phyloP scores from a whole-genome alignment of 139 green algal genomes.

The Chlorella sp. region DNA sequence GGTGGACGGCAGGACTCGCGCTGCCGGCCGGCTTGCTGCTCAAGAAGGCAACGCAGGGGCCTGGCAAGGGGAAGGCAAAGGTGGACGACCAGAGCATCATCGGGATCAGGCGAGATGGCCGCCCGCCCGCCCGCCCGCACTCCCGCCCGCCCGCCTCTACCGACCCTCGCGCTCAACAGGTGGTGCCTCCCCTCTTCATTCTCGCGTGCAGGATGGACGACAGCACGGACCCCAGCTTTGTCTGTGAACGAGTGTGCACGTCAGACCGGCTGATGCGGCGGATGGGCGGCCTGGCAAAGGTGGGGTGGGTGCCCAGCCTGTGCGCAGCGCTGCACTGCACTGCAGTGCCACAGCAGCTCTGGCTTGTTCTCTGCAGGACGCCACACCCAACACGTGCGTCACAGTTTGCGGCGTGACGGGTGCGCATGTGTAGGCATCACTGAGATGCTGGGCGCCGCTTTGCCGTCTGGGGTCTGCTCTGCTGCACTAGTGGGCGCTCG shows the following conservation, averaged over 20 bases:
- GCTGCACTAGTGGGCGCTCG: too few relatives aligned
- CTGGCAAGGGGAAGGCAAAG: background rate
- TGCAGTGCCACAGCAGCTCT: background rate
- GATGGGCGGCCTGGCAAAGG: conserved; percentile 83
- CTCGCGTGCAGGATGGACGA: conserved; percentile 42
- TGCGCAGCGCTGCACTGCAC: background rate
- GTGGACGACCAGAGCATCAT: background rate
- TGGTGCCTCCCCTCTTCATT: too few relatives aligned
- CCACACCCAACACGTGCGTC: conserved; percentile 86
- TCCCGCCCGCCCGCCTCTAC: background rate
- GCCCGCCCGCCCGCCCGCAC: background rate
- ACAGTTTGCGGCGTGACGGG: conserved; percentile 91
- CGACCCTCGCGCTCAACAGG: background rate
- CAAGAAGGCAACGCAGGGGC: background rate
- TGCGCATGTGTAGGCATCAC: too few relatives aligned
- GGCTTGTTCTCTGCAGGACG: conserved; percentile 63
- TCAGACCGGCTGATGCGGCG: conserved; percentile 77
- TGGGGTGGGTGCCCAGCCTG: conserved; percentile 21
- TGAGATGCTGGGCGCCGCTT: too few relatives aligned
- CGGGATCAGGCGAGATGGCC: background rate
- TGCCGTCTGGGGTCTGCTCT: too few relatives aligned
- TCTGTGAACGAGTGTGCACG: conserved; percentile 95
- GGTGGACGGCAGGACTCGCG: too few relatives aligned
- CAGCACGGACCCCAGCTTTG: conserved; percentile 65
- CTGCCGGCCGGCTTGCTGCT: background rate